Evolutionary conservation across 371 early-diverging fungal species (phyloP), one percentile per base, ranked within the genome.

Genomic region (Syncephalis fuscata): DNA sequence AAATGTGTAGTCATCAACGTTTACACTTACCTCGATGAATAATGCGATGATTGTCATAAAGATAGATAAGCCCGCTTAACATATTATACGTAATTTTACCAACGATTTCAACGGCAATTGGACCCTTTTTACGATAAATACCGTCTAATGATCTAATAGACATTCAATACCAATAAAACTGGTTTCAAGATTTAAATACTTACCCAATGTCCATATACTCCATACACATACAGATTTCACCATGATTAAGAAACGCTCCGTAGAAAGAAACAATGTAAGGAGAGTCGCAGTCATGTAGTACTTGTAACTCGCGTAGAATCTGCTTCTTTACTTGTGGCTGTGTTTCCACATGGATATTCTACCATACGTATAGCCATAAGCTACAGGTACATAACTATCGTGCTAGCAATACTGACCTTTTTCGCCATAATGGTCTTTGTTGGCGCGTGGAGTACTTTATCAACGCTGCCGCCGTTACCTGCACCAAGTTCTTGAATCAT

Each of bases 391-490:
- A 32, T 11, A 32, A 7, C 32, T 32, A 32, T 7, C 32, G 11
- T 32, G 32, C 32, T 32, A 7, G 32, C 32, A 7, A n/a, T 32
- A 32, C 41, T 48, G 62, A 79, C 79, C 81, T 91, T 91, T 59
- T 76, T 68, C 7, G 92, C 92, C 87, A 91, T 86, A 52, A 88
- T 66, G 37, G 77, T 76, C 48, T 73, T 68, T 16, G 85, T 82
- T 40, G 86, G 74, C 25, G 72, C 65, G 56, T 91, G 87, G 45
- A 73, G 54, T 44, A 86, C 85, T 57, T 79, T 73, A 45, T 71
- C 71, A 22, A 91, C 89, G n/a, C 85, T 80, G 14, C 89, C 92
- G 26, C 88, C 92, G 59, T 80, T 82, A 21, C 92, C 92, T 36
- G 80, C 69, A n/a, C 89, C 92, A 10, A 91, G 66, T 56, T 88